Evolutionary conservation across 2,329 filamentous ascomycete species (phyloP), one percentile per base, ranked within the genome.

Genomic region (Chaetoscypha palmicola): DNA sequence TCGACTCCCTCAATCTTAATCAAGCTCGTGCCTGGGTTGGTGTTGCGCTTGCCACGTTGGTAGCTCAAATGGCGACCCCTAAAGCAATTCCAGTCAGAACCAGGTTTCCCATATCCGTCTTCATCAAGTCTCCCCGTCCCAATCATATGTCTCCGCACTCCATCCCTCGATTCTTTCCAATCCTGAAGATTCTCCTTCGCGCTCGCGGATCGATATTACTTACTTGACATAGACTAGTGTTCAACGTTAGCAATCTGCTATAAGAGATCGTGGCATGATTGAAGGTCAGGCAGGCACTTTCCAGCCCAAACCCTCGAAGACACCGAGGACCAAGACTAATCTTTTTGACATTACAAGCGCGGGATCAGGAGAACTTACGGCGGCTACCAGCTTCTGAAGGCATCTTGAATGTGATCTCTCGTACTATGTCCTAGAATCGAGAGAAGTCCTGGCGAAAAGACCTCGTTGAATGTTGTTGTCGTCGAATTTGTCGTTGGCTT

Each of bases 1-100:
- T 94, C 89, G 64, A 97, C 92, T 71, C 91, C 91, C 80, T 98
- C 91, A 66, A 98, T 94, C 83, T 96, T 92, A 76, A 98, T 85
- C 73, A 97, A 79, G 69, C 86, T 86, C 64, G 86, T 94, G 74
- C 83, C 83, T 63, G 91, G 84, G 78, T 86, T 89, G 68, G 83
- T 89, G 74, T 79, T 84, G 74, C 87, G 86, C 79, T 94, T 91
- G 70, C 84, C 85, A 73, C 91, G 86, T 80, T 94, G 84, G 80
- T 95, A 96, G 76, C 85, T 91, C 75, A 97, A 77, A 83, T 97
- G 91, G 74, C 89, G 90, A 78, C 89, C 91, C 88, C 87, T 94
- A 67, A 54, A 56, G 23, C 41, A 47, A 48, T 36, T 32, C 35
- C 45, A 43, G 48, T 59, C 52, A 59, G 54, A 45, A 38, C n/a